Evolutionary conservation across 225 moss, liverwort and hornwort species (phyloP), one percentile per base, ranked within the genome.

Genomic region (Physcomitrium patens): DNA sequence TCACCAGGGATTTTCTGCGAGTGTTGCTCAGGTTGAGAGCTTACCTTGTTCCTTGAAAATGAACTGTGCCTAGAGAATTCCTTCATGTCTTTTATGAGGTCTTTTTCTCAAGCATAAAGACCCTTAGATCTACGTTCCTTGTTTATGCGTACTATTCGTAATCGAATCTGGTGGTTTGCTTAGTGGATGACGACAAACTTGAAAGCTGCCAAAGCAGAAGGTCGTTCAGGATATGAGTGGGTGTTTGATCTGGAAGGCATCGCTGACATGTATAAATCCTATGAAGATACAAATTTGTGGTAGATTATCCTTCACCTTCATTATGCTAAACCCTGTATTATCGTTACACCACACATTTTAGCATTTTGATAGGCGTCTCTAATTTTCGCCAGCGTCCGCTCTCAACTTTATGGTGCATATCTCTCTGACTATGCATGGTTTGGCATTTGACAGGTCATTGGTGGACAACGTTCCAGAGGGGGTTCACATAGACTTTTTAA

Each of bases 151-250:
- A 37, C 4, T 58, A 22, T 51, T 84, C 56, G 41, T 41, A 17
- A 5, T 60, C 18, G 53, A 51, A 1, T 42, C 64, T 65, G 64
- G 24, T 65, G 76, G 45, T 63, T 42, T 77, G 46, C 26, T 24
- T 89, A 94, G 94, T 97, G 97, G 97, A 97, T 94, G 94, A 97
- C 97, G 3, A 97, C 97, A 47, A 97, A 89, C 79, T 78, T 97
- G 81, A 91, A 79, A 51, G 70, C 86, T 15, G 65, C 62, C 55
- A 69, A 74, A 72, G 72, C 10, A 54, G 77, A 68, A 17, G 70
- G 46, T 63, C 70, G 28, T 24, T 77, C 74, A 26, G 94, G 85
- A 62, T 94, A 86, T 63, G 72, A 75, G 55, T 97, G 97, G 97
- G 86, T 90, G 57, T 97, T 97, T 53, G 88, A 97, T 78, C 76